These are phyloP conservation scores for Potentilla sterilis DNA, from an alignment of 306 rosid species.

Conservation along the genomic window DNA sequence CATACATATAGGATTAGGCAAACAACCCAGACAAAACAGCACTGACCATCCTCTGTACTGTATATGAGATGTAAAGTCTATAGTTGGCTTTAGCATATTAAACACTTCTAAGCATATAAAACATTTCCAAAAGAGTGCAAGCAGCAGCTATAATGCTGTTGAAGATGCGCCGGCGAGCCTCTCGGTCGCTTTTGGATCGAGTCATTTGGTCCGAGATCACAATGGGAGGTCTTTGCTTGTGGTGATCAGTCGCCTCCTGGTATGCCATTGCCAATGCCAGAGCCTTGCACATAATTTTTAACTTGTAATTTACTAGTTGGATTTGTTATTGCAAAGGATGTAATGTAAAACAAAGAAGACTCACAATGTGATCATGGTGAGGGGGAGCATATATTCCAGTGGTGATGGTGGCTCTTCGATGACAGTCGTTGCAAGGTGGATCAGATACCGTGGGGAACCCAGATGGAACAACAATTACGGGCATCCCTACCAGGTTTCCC, in stretches of 20 bases:
- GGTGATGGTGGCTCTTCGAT: slow-evolving; percentile 46
- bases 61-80: not conserved
- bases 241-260: slow-evolving; percentile 65
- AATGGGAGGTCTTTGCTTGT: slow-evolving; percentile 56
- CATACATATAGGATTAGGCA: not conserved
- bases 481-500: slow-evolving; percentile 77
- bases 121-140: not conserved
- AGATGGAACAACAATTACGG: slow-evolving; percentile 59
- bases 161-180: not conserved
- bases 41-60: not conserved
- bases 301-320: too few relatives aligned
- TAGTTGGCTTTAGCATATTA: not conserved
- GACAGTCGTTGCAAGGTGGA: slow-evolving; percentile 41
- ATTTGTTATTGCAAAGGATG: not conserved
- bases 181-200: slow-evolving; percentile 16
- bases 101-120: not conserved
- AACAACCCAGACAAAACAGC: not conserved
- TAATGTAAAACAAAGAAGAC: not conserved
- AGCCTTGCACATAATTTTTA: slow-evolving; percentile 31
- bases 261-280: slow-evolving; percentile 73
- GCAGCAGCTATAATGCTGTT: not conserved
- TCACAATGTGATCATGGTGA: slow-evolving; percentile 50
- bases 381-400: slow-evolving; percentile 67
- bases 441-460: slow-evolving; percentile 46
- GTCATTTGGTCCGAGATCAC: slow-evolving; percentile 57